Evolutionary conservation across 352 stramenopile species (phyloP).

Genomic region (Peronosclerospora sorghi): DNA sequence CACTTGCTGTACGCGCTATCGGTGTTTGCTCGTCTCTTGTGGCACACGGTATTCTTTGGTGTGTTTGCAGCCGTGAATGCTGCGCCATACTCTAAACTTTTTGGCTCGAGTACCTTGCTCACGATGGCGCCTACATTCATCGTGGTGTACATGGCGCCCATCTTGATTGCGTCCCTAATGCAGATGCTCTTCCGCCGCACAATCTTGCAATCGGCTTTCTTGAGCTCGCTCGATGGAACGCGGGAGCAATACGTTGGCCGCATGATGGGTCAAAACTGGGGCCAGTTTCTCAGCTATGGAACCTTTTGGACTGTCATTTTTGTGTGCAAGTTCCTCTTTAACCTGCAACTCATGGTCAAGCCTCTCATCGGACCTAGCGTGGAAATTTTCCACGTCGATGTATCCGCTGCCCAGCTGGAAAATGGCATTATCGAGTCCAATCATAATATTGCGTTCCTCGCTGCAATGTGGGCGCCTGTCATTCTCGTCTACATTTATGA

Average conservation of each 20-base stretch:
- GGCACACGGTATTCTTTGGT: conserved; percentile 73
- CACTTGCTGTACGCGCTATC: conserved; percentile 39
- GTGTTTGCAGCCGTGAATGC: conserved; percentile 61
- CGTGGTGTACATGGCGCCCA: conserved; percentile 44
- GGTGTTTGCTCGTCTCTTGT: conserved; percentile 63
- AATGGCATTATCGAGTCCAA: conserved; percentile 58
- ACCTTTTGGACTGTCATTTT: conserved; percentile 78
- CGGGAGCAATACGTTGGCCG: conserved; percentile 74
- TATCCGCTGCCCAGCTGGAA: conserved; percentile 26
- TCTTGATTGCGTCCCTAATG: conserved; percentile 46
- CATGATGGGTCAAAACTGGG: conserved; percentile 65
- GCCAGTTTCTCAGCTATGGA: conserved; percentile 50
- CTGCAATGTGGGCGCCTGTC: conserved; percentile 65
- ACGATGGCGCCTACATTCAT: conserved; percentile 42
- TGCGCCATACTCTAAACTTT: conserved; percentile 49
- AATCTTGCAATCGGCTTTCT: conserved; percentile 42
- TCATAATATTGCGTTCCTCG: conserved; percentile 75
- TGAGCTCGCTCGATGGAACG: conserved; percentile 60
- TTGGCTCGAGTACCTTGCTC: conserved; percentile 52
- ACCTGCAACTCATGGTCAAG: conserved; percentile 95
- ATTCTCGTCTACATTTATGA: conserved; percentile 84
- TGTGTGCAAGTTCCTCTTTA: conserved; percentile 94
- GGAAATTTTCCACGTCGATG: conserved; percentile 84
- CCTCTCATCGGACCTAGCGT: conserved; percentile 93
- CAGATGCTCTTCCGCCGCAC: conserved; percentile 53